These are phyloP conservation scores for Deinandra increscens DNA, from an alignment of 129 eudicot species.

Conservation along the genomic window DNA sequence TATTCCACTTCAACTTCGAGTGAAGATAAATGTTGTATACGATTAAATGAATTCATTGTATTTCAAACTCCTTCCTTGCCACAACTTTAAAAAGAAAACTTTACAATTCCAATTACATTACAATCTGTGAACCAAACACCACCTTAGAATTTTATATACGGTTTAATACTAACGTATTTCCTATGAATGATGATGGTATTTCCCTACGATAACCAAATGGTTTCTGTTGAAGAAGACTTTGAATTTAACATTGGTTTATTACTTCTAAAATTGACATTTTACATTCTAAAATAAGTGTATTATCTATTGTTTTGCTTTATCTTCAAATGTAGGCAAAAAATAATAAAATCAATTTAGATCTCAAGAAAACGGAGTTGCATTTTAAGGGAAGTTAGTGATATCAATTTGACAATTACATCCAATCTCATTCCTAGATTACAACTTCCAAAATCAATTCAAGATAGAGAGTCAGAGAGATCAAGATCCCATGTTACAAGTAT, in stretches of 20 bases:
- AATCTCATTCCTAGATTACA: constrained; percentile 28
- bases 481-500: constrained; percentile 23
- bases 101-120: no score
- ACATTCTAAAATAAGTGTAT: background rate
- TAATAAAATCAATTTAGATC: background rate
- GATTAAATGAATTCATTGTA: no score
- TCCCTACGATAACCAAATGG: no score
- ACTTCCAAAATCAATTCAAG: constrained; percentile 27
- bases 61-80: no score
- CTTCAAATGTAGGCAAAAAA: background rate
- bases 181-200: no score
- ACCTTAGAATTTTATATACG: no score
- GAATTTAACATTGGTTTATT: background rate
- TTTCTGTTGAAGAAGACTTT: background rate
- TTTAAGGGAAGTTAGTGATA: constrained; percentile 3
- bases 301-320: background rate
- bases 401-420: constrained; percentile 13
- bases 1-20: no score
- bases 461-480: constrained; percentile 19
- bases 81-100: no score
- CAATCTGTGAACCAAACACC: no score
- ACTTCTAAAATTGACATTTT: background rate
- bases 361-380: background rate
- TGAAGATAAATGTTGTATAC: no score
- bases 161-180: no score